Percentiles rank a stretch among this genome's conserved stretches.
These are phyloP conservation scores for Suillus spraguei DNA, from an alignment of 768 basidiomycete genomes.

Conservation along the genomic window DNA sequence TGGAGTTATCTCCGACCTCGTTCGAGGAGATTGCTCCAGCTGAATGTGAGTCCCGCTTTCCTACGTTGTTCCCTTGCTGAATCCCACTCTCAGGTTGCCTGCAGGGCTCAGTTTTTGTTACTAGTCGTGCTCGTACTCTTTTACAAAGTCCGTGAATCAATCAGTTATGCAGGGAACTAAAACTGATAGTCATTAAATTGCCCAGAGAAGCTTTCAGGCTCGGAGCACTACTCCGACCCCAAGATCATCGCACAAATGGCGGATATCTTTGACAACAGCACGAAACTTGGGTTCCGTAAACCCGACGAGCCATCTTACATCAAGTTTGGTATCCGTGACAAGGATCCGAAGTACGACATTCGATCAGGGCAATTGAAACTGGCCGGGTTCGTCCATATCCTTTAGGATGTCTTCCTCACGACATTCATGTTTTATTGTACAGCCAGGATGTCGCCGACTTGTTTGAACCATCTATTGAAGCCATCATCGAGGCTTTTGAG, in stretches of 20 bases:
- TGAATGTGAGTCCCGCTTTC: conserved; percentile 24
- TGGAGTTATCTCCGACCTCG: conserved; percentile 22
- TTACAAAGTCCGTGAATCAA: conserved; percentile 26
- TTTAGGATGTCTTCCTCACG: background rate
- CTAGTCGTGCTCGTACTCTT: conserved; percentile 27
- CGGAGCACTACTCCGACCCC: conserved; percentile 25
- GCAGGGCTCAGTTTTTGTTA: conserved; percentile 42
- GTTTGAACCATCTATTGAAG: conserved; percentile 46
- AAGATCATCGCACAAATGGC: conserved; percentile 36
- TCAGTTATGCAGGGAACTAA: too few species aligned
- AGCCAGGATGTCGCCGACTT: conserved; percentile 40
- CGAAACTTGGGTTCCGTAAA: conserved; percentile 43
- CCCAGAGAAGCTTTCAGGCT: conserved; percentile 32
- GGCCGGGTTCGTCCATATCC: conserved; percentile 32
- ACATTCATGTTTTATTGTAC: background rate
- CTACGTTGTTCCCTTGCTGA: background rate
- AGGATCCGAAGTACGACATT: conserved; percentile 37
- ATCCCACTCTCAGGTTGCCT: conserved; percentile 33
- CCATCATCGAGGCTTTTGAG: conserved; percentile 36
- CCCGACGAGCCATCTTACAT: conserved; percentile 36
- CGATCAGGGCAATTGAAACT: conserved; percentile 40
- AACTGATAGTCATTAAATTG: background rate
- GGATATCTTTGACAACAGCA: conserved; percentile 36
- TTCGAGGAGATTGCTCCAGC: conserved; percentile 40
- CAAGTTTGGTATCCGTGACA: conserved; percentile 41